Conservation (phyloP, 768 basidiomycete species). For the Boletus vermiculosoides region DNA sequence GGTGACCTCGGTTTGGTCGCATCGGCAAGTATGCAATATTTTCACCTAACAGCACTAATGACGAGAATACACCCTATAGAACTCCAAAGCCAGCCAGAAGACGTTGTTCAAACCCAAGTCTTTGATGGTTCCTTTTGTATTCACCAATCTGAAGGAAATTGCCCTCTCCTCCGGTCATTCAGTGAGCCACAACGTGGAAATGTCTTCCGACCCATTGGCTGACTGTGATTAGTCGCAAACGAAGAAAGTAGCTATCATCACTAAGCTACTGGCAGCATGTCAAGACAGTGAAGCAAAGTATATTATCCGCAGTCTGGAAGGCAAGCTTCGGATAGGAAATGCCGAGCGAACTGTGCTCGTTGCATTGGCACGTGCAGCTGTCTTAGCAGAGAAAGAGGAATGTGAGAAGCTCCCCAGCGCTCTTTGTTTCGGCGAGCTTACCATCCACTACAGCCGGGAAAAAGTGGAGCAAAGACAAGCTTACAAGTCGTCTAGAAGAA, state of each 20-base stretch:
- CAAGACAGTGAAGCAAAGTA: conserved; percentile 94
- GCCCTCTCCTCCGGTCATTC: conserved; percentile 82
- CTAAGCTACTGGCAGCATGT: conserved; percentile 89
- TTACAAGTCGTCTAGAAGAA: conserved; percentile 71
- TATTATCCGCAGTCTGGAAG: conserved; percentile 92
- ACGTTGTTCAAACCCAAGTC: conserved; percentile 93
- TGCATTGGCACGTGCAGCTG: conserved; percentile 88
- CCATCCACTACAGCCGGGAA: conserved; percentile 52
- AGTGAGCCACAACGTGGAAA: conserved; percentile 40
- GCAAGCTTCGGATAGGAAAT: conserved; percentile 95
- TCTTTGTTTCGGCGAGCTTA: conserved; percentile 1
- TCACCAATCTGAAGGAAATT: conserved; percentile 87
- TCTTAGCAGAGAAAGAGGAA: conserved; percentile 74
- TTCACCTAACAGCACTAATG: not conserved
- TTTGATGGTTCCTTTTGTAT: conserved; percentile 85
- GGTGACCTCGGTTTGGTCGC: conserved; percentile 96
- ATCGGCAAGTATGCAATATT: conserved; percentile 55
- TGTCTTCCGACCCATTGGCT: not conserved
- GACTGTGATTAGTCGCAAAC: conserved; percentile 69
- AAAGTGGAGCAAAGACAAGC: conserved; percentile 71
- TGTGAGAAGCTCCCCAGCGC: conserved; percentile 33
- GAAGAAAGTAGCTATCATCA: conserved; percentile 94
- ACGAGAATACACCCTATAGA: conserved; percentile 45
- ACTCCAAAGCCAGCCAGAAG: conserved; percentile 90
- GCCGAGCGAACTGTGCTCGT: conserved; percentile 96